These are phyloP conservation scores for Medicago lupulina DNA, from an alignment of 306 rosid genomes.

Conservation along the genomic window DNA sequence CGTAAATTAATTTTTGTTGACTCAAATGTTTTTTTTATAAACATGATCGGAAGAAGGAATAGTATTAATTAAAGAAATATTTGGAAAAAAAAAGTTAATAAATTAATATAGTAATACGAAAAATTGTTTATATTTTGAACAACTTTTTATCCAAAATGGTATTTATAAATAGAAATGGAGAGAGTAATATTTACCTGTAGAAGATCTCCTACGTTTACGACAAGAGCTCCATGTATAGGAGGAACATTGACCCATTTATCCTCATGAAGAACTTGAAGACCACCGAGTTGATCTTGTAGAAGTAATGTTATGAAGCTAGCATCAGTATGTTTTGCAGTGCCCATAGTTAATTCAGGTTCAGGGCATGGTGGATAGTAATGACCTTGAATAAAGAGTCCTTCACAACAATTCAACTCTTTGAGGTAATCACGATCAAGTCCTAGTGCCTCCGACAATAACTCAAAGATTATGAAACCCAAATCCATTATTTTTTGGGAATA, in stretches of 20 bases:
- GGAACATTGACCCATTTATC: not conserved
- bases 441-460: not conserved
- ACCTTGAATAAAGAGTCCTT: not conserved
- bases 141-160: too few relatives aligned
- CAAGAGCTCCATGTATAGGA: not conserved
- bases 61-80: too few relatives aligned
- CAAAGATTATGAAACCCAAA: not conserved
- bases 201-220: not conserved
- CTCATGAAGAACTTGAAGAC: not conserved
- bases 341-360: conserved; percentile 45
- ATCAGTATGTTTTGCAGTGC: conserved; percentile 32
- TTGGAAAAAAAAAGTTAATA: too few relatives aligned
- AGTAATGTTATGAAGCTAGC: not conserved
- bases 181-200: not conserved
- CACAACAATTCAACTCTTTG: not conserved
- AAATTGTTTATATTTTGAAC: too few relatives aligned
- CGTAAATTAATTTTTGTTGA: too few relatives aligned
- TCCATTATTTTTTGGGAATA: conserved; percentile 45
- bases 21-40: too few relatives aligned
- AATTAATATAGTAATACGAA: too few relatives aligned
- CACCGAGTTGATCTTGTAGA: not conserved
- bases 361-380: conserved; percentile 46
- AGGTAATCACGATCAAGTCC: not conserved
- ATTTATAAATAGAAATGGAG: not conserved
- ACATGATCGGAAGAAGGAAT: too few relatives aligned